A percentile compares a stretch with the other conserved stretches of the same genome.
These are phyloP conservation scores for Thielaviopsis punctulata DNA, from an alignment of 2,329 filamentous ascomycete species.

Conservation along the genomic window DNA sequence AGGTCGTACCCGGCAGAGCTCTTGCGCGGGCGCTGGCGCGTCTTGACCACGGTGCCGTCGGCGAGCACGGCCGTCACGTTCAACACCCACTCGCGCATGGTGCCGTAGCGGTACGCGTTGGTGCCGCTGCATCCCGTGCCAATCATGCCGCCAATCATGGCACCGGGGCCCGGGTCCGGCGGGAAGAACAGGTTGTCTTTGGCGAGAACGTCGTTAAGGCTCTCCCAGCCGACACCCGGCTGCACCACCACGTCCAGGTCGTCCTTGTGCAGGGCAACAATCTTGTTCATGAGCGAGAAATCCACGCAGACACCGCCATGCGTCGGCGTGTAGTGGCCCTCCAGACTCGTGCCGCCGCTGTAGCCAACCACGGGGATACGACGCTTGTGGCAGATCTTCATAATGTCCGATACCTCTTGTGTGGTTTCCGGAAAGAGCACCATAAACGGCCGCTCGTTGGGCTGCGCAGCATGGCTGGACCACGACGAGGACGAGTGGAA, in stretches of 20 bases:
- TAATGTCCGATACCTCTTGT: constrained; percentile 68
- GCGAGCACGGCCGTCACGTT: constrained; percentile 75
- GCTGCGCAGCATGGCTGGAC: constrained; percentile 38
- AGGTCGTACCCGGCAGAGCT: constrained; percentile 85
- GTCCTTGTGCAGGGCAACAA: constrained; percentile 59
- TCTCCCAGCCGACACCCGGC: constrained; percentile 73
- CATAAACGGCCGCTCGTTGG: constrained; percentile 41
- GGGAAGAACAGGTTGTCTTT: constrained; percentile 74
- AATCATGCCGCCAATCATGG: constrained; percentile 83
- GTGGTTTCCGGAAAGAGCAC: constrained; percentile 63
- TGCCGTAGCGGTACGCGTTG: constrained; percentile 83
- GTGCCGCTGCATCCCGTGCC: constrained; percentile 61
- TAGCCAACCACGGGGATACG: constrained; percentile 75
- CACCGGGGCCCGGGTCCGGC: constrained; percentile 77
- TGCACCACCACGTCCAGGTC: constrained; percentile 64
- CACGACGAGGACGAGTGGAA: constrained; percentile 43
- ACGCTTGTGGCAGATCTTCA: constrained; percentile 72
- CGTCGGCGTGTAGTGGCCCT: constrained; percentile 77
- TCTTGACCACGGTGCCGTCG: constrained; percentile 81
- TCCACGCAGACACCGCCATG: constrained; percentile 72
- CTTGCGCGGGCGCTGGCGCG: constrained; percentile 72
- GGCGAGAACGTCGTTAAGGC: constrained; percentile 59
- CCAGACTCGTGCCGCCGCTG: constrained; percentile 74
- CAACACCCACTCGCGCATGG: constrained; percentile 88
- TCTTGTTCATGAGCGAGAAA: constrained; percentile 70